These are phyloP conservation scores for Fusarium verrucosum DNA, from an alignment of 2,329 filamentous ascomycete species.

Conservation along the genomic window DNA sequence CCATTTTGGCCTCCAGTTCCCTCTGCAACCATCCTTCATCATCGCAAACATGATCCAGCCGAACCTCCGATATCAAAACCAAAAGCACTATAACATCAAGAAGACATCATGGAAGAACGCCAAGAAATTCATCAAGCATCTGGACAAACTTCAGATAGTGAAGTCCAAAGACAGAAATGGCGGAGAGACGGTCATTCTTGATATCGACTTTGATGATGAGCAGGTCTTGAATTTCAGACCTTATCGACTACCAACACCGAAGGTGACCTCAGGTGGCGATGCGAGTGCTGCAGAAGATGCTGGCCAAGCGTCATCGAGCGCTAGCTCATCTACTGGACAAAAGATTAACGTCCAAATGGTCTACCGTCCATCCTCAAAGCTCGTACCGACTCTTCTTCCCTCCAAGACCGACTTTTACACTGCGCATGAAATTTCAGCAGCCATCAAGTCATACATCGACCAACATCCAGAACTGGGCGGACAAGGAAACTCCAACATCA, in stretches of 20 bases:
- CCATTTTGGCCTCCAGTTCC: constrained; percentile 33
- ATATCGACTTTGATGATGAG: constrained; percentile 35
- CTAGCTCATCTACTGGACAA: constrained; percentile 10
- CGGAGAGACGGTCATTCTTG: constrained; percentile 38
- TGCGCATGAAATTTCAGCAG: constrained; percentile 28
- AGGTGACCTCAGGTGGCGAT: neutral
- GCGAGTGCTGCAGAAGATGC: neutral
- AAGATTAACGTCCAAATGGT: constrained; percentile 30
- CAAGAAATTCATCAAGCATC: constrained; percentile 40
- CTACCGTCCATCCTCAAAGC: constrained; percentile 29
- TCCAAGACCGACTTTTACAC: constrained; percentile 40
- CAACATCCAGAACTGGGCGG: constrained; percentile 31
- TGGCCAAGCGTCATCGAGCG: neutral
- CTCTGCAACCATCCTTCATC: constrained; percentile 36
- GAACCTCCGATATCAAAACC: constrained; percentile 32
- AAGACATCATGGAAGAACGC: constrained; percentile 41
- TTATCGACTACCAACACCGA: constrained; percentile 28
- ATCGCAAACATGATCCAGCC: constrained; percentile 41
- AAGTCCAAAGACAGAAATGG: constrained; percentile 37
- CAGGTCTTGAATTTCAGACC: constrained; percentile 28
- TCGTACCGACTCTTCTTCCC: constrained; percentile 32
- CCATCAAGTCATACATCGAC: constrained; percentile 38
- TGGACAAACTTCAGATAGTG: constrained; percentile 23
- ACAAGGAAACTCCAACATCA: constrained; percentile 29
- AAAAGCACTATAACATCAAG: constrained; percentile 35